Evolutionary conservation across 768 basidiomycete species (phyloP).

Genomic region (Mrakia gelida): DNA sequence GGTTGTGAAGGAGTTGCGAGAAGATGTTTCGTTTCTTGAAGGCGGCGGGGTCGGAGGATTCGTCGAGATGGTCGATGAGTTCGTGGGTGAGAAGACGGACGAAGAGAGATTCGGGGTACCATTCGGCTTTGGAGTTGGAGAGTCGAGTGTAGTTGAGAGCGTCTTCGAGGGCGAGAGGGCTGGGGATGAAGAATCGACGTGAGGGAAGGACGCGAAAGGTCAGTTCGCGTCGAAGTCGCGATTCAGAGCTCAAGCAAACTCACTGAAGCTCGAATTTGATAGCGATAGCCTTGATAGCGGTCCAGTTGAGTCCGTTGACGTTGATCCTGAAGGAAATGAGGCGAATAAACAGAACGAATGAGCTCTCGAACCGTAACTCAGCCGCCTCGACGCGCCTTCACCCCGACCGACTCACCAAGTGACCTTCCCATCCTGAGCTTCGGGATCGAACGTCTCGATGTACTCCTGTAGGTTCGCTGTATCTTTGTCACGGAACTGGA

Average conservation of each 20-base stretch:
- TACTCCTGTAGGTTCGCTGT: not conserved
- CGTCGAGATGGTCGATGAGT: not conserved
- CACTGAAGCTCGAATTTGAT: slow-evolving; percentile 16
- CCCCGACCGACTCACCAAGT: not conserved
- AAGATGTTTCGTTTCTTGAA: not conserved
- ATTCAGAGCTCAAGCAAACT: not conserved
- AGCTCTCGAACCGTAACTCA: not conserved
- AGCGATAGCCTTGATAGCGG: not conserved
- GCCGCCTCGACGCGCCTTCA: not conserved
- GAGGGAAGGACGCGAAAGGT: not conserved
- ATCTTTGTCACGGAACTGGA: not conserved
- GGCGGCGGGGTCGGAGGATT: no score
- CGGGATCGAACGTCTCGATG: not conserved
- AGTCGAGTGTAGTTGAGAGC: slow-evolving; percentile 6
- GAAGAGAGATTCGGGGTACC: slow-evolving; percentile 19
- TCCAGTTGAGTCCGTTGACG: slow-evolving; percentile 8
- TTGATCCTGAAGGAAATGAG: not conserved
- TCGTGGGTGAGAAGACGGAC: slow-evolving; percentile 18
- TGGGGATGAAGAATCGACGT: not conserved
- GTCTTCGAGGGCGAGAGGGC: slow-evolving; percentile 22
- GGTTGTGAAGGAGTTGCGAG: not conserved
- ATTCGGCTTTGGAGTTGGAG: slow-evolving; percentile 5
- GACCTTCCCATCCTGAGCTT: slow-evolving; percentile 10
- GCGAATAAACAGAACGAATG: not conserved
- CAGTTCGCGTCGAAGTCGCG: not conserved